A percentile compares a stretch with the other conserved stretches of the same genome.
phyloP scores from a whole-genome alignment of 139 green algal genomes.

The Auxenochlorella pyrenoidosa region DNA sequence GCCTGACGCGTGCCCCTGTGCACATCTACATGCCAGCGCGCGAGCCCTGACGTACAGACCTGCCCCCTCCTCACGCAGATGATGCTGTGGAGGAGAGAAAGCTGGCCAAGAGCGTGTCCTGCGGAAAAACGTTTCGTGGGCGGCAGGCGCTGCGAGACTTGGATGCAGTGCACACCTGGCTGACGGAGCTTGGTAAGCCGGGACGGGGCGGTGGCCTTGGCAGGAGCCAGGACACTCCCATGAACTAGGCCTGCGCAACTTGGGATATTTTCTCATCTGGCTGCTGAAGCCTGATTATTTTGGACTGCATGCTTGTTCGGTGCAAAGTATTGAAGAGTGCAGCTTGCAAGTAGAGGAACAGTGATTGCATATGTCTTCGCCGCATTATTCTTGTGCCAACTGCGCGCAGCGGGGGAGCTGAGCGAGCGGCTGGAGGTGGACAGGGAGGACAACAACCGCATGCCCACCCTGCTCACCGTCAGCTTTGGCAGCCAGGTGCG shows the following conservation, averaged over 20 bases:
- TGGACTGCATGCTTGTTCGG: too few relatives aligned
- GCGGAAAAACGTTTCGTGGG: constrained; percentile 86
- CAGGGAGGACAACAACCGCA: constrained; percentile 49
- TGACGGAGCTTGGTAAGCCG: constrained; percentile 47
- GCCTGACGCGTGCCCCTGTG: too few relatives aligned
- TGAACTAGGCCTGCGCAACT: neutral
- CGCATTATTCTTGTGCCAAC: too few relatives aligned
- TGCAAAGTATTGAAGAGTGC: too few relatives aligned
- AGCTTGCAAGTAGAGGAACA: too few relatives aligned
- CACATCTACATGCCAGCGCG: neutral
- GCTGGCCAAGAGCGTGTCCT: constrained; percentile 75
- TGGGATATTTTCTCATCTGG: too few relatives aligned
- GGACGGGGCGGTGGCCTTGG: too few relatives aligned
- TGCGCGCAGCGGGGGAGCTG: constrained; percentile 62
- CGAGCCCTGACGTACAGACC: neutral
- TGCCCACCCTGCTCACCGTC: constrained; percentile 44
- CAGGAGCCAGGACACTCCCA: too few relatives aligned
- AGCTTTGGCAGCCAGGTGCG: neutral
- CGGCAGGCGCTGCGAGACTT: constrained; percentile 48
- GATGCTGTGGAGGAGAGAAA: constrained; percentile 72
- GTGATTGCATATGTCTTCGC: too few relatives aligned
- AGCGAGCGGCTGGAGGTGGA: constrained; percentile 72
- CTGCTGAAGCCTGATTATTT: too few relatives aligned
- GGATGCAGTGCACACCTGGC: constrained; percentile 64
- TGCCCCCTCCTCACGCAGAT: constrained; percentile 44